Evolutionary conservation across 495 filamentous ascomycete genomes (phyloP).

Genomic region (Amorphotheca resinae): DNA sequence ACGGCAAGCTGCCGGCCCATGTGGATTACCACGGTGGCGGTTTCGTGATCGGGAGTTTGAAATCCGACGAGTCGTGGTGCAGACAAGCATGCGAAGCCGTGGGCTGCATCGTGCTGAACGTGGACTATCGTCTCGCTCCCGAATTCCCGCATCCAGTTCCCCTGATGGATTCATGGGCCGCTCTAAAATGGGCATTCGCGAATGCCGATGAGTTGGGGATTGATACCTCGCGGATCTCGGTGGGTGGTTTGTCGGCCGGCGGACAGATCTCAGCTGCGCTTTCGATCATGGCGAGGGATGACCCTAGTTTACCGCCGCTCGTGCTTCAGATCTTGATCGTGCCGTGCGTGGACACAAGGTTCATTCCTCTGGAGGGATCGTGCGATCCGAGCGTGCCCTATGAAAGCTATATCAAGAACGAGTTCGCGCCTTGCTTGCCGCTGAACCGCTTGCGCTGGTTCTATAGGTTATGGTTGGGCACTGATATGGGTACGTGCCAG

Average conservation of each 20-base stretch:
- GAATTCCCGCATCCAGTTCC: conserved; percentile 27
- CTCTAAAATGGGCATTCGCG: conserved; percentile 29
- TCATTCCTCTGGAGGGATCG: conserved; percentile 25
- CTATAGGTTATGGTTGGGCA: conserved; percentile 28
- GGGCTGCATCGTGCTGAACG: conserved; percentile 35
- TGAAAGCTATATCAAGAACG: conserved; percentile 25
- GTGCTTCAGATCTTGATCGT: conserved; percentile 38
- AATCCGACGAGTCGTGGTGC: conserved; percentile 49
- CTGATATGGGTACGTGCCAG: conserved; percentile 13
- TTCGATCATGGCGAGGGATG: conserved; percentile 30
- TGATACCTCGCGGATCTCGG: conserved; percentile 24
- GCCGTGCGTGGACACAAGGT: conserved; percentile 35
- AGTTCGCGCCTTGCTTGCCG: conserved; percentile 27
- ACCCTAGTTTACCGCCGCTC: conserved; percentile 25
- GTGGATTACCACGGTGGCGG: conserved; percentile 58
- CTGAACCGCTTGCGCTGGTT: conserved; percentile 28
- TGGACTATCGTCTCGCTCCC: conserved; percentile 29
- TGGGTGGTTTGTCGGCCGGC: conserved; percentile 27
- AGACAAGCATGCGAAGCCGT: conserved; percentile 35
- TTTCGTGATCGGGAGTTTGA: conserved; percentile 48
- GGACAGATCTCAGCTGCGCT: conserved; percentile 30
- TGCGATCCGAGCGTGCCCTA: conserved; percentile 24
- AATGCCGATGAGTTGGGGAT: conserved; percentile 27
- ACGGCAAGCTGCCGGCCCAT: conserved; percentile 33
- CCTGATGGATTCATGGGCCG: conserved; percentile 28